Evolutionary conservation across 371 early-diverging fungal genomes (phyloP).

Genomic region (Lichtheimia hyalospora): DNA sequence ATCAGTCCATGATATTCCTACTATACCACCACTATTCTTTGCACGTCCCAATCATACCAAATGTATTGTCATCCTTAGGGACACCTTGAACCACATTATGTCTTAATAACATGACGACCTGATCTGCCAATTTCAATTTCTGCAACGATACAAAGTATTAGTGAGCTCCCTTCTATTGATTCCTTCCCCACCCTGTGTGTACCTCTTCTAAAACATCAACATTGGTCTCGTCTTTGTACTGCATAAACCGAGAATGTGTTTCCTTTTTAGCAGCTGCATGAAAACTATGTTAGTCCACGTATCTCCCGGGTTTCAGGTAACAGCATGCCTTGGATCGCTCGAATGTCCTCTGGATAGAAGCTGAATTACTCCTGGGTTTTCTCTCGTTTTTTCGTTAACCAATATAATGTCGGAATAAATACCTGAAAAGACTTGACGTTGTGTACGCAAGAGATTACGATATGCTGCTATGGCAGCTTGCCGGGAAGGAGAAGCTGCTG

Average conservation of each 20-base stretch:
- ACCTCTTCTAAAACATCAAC: conserved; percentile 47
- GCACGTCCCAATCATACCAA: conserved; percentile 21
- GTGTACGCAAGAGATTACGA: conserved; percentile 38
- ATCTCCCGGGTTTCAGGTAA: too few species aligned
- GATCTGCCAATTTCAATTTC: conserved; percentile 42
- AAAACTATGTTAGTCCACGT: neutral
- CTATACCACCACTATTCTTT: neutral
- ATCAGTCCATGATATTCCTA: neutral
- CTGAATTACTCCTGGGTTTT: neutral
- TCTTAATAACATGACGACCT: conserved; percentile 36
- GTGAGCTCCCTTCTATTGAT: neutral
- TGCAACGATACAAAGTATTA: conserved; percentile 1
- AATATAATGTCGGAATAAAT: conserved; percentile 3
- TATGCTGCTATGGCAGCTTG: conserved; percentile 46
- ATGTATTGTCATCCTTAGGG: conserved; percentile 25
- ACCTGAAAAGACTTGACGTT: conserved; percentile 44
- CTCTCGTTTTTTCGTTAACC: neutral
- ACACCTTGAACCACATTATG: conserved; percentile 46
- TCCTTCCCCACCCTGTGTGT: neutral
- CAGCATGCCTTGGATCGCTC: conserved; percentile 33
- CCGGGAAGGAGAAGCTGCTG: conserved; percentile 26
- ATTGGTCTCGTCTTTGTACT: conserved; percentile 43
- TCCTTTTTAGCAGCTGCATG: conserved; percentile 42
- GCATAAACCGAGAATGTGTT: conserved; percentile 43
- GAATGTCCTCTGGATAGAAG: conserved; percentile 27